Evolutionary conservation across 1,139 yeast genomes (phyloP), one percentile per base, ranked within the genome.

Genomic region (Yamadazyma sp.): DNA sequence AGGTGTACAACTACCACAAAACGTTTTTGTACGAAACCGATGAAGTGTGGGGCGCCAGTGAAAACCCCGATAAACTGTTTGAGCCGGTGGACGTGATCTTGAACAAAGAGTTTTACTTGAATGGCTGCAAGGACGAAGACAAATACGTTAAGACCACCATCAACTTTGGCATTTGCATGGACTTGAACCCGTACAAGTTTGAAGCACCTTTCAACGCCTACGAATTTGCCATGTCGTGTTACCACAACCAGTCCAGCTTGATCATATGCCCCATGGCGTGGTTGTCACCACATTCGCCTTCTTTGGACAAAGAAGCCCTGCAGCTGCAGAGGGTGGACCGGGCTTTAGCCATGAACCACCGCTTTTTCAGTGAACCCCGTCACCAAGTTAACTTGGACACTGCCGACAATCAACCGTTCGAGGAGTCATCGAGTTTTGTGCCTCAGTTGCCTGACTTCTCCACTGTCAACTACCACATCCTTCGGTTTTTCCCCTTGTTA

Each of bases 101-200:
- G 5, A 61, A 65, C 36, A 63, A 59, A 41, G 55, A 55, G 15
- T 56, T 53, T 42, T 63, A 62, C 16, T 29, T 29, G 5, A 10
- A 25, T 11, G 20, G 22, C 8, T 11, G 41, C 31, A 47, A 6
- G 35, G 18, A 28, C 11, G 17, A 17, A 14, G 18, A 6, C 23
- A 23, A 22, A 3, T 32, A 30, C 22, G 11, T 17, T 2, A 24
- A 14, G 2, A 40, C 40, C 6, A 60, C 59, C 10, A 64, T 84
- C 0, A 75, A 81, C 33, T 70, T 89, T 42, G 97, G 96, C 0
- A 88, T 91, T n/a, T 91, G 97, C 58, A 91, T 89, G 98, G 98
- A 89, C 59, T 62, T 91, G 47, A 89, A 87, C 57, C 96, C 97
- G 0, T 85, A 87, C 58, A 75, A 85, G 55, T 91, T 89, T 57